Evolutionary conservation across 2,329 filamentous ascomycete species (phyloP).

Genomic region (Rutstroemia sp.): DNA sequence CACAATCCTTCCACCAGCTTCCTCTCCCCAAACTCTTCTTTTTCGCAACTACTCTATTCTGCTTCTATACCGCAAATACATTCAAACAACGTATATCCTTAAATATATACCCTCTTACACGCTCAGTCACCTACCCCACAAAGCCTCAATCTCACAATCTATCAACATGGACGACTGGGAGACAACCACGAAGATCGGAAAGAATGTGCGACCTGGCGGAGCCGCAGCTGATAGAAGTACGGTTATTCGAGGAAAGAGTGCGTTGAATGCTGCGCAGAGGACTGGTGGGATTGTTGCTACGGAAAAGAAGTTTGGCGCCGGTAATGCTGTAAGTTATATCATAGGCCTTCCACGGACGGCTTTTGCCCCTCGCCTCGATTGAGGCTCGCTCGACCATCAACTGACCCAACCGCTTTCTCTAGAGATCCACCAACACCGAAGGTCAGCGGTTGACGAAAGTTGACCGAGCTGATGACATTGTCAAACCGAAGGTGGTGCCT

Average conservation of each 20-base stretch:
- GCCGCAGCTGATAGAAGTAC: conserved; percentile 63
- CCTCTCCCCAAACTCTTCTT: too few species aligned
- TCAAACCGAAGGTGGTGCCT: too few species aligned
- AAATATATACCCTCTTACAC: neutral
- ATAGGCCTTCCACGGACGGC: neutral
- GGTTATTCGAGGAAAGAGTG: conserved; percentile 73
- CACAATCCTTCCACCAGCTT: neutral
- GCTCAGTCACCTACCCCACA: neutral
- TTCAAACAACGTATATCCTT: neutral
- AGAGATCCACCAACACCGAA: too few species aligned
- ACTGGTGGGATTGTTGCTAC: conserved; percentile 69
- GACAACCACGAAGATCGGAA: conserved; percentile 84
- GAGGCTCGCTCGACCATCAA: too few species aligned
- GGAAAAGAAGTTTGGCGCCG: conserved; percentile 82
- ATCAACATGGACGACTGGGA: conserved; percentile 72
- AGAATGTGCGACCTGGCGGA: conserved; percentile 66
- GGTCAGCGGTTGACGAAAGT: too few species aligned
- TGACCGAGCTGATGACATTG: too few species aligned
- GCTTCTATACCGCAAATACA: neutral
- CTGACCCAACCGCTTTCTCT: too few species aligned
- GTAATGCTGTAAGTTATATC: conserved; percentile 64
- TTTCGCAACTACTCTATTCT: neutral
- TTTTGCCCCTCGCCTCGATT: neutral
- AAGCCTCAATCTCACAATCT: neutral
- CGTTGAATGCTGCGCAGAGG: conserved; percentile 85